Evolutionary conservation across 345 rosid species (phyloP), one percentile per base, ranked within the genome.

Genomic region (Pugionium cornutum): DNA sequence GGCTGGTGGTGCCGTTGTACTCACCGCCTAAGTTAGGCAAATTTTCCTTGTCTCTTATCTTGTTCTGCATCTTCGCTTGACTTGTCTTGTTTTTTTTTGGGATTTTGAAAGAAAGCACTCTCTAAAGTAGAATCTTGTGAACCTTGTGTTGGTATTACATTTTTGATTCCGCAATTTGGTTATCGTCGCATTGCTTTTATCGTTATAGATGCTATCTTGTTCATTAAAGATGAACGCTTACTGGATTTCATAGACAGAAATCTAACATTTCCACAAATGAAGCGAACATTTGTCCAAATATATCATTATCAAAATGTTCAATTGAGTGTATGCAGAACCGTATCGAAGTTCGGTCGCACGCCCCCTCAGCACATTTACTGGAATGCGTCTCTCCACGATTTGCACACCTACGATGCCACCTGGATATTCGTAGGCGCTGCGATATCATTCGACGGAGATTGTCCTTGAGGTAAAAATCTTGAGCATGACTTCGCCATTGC

Each of bases 1-100:
- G 52, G 83, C 84, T 62, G 96, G 92, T 50, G 92, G 96, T 28
- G 92, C 92, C 4, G 86, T 89, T 30, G 77, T 83, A n/a, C 92
- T 89, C 45, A 81, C 88, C 4, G 92, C 96, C 35, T 84, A 84
- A 81, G 78, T 57, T 68, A 64, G 69, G 54, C 51, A 34, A 52
- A 36, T 56, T 35, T 56, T 9, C n/a, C 29, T 36, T 3, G 7
- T 36, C 5, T 36, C 25, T 29, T 0, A 1, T 11, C 18, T 18
- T 18, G 18, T 11, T 42, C 33, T 36, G 53, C 50, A 10, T 39
- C 4, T 47, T 39, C 1, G 1, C 35, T 70, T n/a, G 30, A 60
- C 11, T 7, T 34, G 9, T 69, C 35, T 29, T 43, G 53, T 18
- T 18, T 18, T 53, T 69, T 69, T 61, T n/a, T n/a, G n/a, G 53